These are phyloP conservation scores for Lippia alba DNA, from an alignment of 305 asterid genomes.

Conservation along the genomic window DNA sequence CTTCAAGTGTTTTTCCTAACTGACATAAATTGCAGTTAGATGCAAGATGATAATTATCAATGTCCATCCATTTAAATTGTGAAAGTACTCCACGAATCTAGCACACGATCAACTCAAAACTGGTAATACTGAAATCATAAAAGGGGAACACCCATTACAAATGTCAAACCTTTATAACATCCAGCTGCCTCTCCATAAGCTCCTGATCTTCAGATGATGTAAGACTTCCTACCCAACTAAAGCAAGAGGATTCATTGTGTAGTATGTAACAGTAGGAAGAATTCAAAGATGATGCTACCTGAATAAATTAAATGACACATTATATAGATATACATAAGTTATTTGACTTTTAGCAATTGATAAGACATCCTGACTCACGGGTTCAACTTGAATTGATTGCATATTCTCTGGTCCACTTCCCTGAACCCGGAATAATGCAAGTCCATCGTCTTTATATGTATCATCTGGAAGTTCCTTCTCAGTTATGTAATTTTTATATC, in stretches of 20 bases:
- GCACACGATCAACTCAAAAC: slow-evolving; percentile 29
- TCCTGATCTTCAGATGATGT: slow-evolving; percentile 92
- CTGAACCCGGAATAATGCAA: slow-evolving; percentile 94
- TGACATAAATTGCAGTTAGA: slow-evolving; percentile 17
- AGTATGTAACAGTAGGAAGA: slow-evolving; percentile 94
- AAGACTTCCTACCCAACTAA: slow-evolving; percentile 87
- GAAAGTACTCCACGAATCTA: slow-evolving; percentile 13
- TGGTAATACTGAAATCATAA: slow-evolving; percentile 24
- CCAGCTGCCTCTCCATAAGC: slow-evolving; percentile 96
- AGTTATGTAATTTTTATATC: slow-evolving; percentile 75
- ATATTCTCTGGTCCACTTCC: slow-evolving; percentile 99
- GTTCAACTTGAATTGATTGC: slow-evolving; percentile 99
- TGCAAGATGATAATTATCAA: slow-evolving; percentile 19
- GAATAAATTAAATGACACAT: slow-evolving; percentile 41
- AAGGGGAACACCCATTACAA: slow-evolving; percentile 29
- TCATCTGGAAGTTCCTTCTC: slow-evolving; percentile 78
- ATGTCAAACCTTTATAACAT: slow-evolving; percentile 75
- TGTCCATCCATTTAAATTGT: slow-evolving; percentile 10
- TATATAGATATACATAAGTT: no score
- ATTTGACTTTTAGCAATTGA: slow-evolving; percentile 9
- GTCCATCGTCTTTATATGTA: slow-evolving; percentile 83
- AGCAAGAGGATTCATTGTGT: slow-evolving; percentile 77
- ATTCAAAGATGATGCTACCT: slow-evolving; percentile 92
- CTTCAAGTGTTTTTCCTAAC: no score
- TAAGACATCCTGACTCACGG: slow-evolving; percentile 55